A percentile compares a stretch with the other conserved stretches of the same genome.
phyloP scores from a whole-genome alignment of 495 filamentous ascomycete species.

The Penicillium roqueforti region DNA sequence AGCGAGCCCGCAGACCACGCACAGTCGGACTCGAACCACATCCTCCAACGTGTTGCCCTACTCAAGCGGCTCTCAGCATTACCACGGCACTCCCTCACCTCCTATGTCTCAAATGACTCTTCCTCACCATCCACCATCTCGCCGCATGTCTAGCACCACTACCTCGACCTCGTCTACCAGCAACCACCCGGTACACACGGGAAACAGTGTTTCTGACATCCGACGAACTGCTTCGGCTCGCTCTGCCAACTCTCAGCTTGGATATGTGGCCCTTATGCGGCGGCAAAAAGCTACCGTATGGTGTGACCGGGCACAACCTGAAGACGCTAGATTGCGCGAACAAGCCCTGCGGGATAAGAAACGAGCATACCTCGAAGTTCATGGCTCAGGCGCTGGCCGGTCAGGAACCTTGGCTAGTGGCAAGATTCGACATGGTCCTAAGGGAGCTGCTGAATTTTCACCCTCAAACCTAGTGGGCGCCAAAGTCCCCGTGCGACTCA shows the following conservation, averaged over 20 bases:
- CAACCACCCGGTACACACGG: slow-evolving; percentile 44
- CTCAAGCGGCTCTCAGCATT: slow-evolving; percentile 27
- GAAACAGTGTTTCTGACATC: slow-evolving; percentile 51
- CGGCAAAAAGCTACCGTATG: slow-evolving; percentile 98
- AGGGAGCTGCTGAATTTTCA: slow-evolving; percentile 65
- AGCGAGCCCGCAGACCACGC: slow-evolving; percentile 26
- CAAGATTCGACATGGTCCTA: slow-evolving; percentile 77
- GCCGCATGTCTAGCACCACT: slow-evolving; percentile 69
- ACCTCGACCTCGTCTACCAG: slow-evolving; percentile 61
- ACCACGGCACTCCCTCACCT: slow-evolving; percentile 22
- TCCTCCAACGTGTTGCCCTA: slow-evolving; percentile 57
- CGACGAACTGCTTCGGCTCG: slow-evolving; percentile 71
- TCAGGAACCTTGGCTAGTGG: slow-evolving; percentile 61
- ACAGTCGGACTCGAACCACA: slow-evolving; percentile 56
- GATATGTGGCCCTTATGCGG: slow-evolving; percentile 90
- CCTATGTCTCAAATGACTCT: slow-evolving; percentile 27
- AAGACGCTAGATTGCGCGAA: slow-evolving; percentile 79
- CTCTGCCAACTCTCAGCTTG: slow-evolving; percentile 52
- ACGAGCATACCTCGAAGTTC: slow-evolving; percentile 76
- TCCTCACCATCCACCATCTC: slow-evolving; percentile 40
- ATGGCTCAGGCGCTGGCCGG: slow-evolving; percentile 49
- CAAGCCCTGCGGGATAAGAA: slow-evolving; percentile 79
- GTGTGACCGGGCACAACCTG: slow-evolving; percentile 91
- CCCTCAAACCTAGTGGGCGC: slow-evolving; percentile 69
- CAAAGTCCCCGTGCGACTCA: slow-evolving; percentile 83